Base-by-base conservation (phyloP, 2,329 filamentous ascomycete genomes). In the Trichoderma endophyticum region DNA sequence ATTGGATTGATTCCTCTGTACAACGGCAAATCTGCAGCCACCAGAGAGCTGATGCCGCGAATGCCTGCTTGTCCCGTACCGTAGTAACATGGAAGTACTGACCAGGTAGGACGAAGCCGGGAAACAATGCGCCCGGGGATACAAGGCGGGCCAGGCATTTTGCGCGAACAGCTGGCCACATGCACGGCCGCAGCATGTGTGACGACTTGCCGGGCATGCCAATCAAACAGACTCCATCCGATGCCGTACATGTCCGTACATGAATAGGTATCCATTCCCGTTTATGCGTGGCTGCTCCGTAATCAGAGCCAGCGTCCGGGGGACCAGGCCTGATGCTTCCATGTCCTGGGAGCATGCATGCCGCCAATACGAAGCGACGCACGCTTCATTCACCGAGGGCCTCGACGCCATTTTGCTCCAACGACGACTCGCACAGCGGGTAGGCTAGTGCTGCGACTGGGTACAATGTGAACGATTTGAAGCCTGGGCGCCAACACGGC, bases 401-500 rank as follows among this genome's bases (percentile, higher is more conserved):
- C 68, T 26, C 43, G 39, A 70, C 43, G 61, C 69, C 61, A n/a
- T 34, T 21, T 43, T 61, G 15, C 56, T 39, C 36, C 61, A 43
- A 43, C 61, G 43, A 32, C 54, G 43, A 67, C 63, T 72, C 70
- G 67, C 67, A 51, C 67, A 67, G 63, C 63, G 70, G 70, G 63
- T 68, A 62, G 67, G 63, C 56, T 68, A 59, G 63, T 57, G 63
- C 70, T 67, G 59, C 70, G 63, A 72, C 70, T 71, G 61, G 70
- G 70, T 56, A 48, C 21, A 39, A 54, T 72, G 70, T 66, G 70
- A 59, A 74, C 70, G 73, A 73, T 70, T n/a, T 6, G 30, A 71
- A 73, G 76, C 73, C 73, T 74, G 75, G 79, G 80, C 80, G 80
- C 78, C 79, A 80, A 80, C 75, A 75, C 63, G 73, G 60, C 80